Evolutionary conservation across 2,329 filamentous ascomycete species (phyloP).

Genomic region (Rhytidhysteron rufulum): DNA sequence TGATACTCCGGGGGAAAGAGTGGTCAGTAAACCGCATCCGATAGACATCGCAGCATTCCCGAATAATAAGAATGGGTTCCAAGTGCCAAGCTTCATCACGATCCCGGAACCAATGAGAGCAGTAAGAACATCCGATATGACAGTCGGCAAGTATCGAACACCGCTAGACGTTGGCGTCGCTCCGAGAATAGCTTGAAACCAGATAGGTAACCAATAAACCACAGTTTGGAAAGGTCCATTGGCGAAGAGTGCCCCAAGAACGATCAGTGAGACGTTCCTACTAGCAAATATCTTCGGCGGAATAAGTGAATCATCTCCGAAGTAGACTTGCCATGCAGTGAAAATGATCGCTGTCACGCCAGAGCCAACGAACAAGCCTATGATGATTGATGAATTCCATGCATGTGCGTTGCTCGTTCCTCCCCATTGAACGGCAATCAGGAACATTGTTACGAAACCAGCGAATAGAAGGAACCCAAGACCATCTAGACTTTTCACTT

Average conservation of each 20-base stretch:
- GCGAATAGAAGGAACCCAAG: slow-evolving; percentile 8
- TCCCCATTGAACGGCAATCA: slow-evolving; percentile 12
- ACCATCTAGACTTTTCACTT: slow-evolving; percentile 8
- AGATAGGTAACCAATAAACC: slow-evolving; percentile 9
- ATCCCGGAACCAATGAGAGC: slow-evolving; percentile 26
- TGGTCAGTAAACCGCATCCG: slow-evolving; percentile 30
- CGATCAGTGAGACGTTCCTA: slow-evolving; percentile 14
- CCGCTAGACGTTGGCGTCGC: slow-evolving; percentile 31
- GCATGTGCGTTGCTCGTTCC: slow-evolving; percentile 7
- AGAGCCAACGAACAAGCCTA: slow-evolving; percentile 7
- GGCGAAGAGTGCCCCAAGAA: slow-evolving; percentile 17
- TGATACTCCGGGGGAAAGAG: slow-evolving; percentile 16
- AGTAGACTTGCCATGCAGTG: slow-evolving; percentile 7
- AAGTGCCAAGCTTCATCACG: slow-evolving; percentile 3
- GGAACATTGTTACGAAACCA: slow-evolving; percentile 5
- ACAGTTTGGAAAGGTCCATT: slow-evolving; percentile 13
- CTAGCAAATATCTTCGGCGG: slow-evolving; percentile 12
- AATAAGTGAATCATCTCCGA: slow-evolving; percentile 6
- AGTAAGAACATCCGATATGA: slow-evolving; percentile 29
- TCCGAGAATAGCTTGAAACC: slow-evolving; percentile 38
- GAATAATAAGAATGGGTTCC: slow-evolving; percentile 9
- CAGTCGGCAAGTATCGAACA: slow-evolving; percentile 33
- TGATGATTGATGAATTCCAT: slow-evolving; percentile 8
- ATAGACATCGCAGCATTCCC: slow-evolving; percentile 22
- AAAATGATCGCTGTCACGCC: slow-evolving; percentile 7